Percentiles rank a stretch among this genome's conserved stretches.
Conservation (phyloP, 1,284 basidiomycete genomes). For the Sparassis latifolia region DNA sequence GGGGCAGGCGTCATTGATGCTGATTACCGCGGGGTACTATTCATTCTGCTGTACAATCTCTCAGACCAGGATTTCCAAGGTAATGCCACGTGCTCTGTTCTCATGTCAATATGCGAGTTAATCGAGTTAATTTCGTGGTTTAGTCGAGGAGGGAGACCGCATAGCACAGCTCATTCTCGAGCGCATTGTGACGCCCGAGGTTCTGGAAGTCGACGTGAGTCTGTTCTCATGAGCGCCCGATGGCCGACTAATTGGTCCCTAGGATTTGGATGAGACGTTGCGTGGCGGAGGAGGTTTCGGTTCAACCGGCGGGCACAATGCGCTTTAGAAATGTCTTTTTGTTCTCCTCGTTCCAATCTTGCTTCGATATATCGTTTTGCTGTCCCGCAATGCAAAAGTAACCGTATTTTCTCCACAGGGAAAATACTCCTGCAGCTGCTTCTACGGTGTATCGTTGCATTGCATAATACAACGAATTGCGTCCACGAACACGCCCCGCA, state of each 20-base stretch:
- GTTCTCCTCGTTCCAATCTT: not conserved
- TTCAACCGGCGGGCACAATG: conserved; percentile 81
- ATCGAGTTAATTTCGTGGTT: not conserved
- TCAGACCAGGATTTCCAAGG: conserved; percentile 86
- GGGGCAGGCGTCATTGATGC: conserved; percentile 96
- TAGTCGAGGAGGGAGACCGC: conserved; percentile 88
- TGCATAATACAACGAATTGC: no score
- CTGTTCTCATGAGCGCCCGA: not conserved
- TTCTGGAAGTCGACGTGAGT: conserved; percentile 80
- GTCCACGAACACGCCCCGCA: no score
- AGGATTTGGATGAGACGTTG: conserved; percentile 80
- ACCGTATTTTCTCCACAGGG: no score
- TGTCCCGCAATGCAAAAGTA: not conserved
- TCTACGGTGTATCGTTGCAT: no score
- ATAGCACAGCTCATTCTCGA: conserved; percentile 95
- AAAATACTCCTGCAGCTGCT: no score
- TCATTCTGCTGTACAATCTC: conserved; percentile 93
- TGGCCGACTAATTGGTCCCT: conserved; percentile 1
- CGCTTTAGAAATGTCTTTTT: conserved; percentile 25
- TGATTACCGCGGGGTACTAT: conserved; percentile 90
- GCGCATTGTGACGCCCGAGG: conserved; percentile 80
- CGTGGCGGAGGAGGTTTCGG: conserved; percentile 91
- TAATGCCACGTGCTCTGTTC: conserved; percentile 28
- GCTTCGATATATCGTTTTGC: not conserved
- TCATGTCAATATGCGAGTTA: not conserved